Percentiles rank a stretch among this genome's conserved stretches.
phyloP scores from a whole-genome alignment of 345 rosid genomes.

The Adansonia digitata region DNA sequence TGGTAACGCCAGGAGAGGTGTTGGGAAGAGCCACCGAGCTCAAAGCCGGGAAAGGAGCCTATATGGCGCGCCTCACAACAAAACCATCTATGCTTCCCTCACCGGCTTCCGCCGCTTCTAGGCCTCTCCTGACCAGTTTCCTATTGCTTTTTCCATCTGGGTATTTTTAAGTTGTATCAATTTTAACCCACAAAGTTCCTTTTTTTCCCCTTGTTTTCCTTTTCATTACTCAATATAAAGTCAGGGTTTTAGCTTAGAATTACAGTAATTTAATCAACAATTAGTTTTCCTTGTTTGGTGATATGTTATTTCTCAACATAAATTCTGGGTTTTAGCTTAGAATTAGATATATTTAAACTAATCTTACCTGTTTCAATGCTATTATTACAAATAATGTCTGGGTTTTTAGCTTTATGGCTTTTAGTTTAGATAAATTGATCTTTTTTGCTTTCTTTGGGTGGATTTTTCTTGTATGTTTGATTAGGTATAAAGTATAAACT shows the following conservation, averaged over 20 bases:
- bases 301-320: background rate
- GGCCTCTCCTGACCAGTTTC: slow-evolving; percentile 65
- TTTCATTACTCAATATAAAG: background rate
- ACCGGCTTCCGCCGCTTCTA: slow-evolving; percentile 52
- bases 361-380: background rate
- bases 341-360: no score
- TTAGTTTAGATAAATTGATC: background rate
- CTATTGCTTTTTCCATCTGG: no score
- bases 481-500: background rate
- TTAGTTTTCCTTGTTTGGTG: background rate
- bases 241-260: background rate
- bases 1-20: slow-evolving; percentile 83
- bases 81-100: slow-evolving; percentile 76
- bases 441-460: background rate
- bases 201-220: background rate
- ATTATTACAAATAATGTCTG: background rate
- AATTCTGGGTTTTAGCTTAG: no score
- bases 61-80: slow-evolving; percentile 46
- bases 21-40: slow-evolving; percentile 56
- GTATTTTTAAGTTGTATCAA: no score
- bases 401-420: no score
- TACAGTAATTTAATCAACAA: background rate
- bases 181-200: background rate
- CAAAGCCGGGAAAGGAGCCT: slow-evolving; percentile 80
- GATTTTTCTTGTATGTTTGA: background rate